Evolutionary conservation across 148 eudicot genomes (phyloP).

Genomic region (Limonium bicolor): DNA sequence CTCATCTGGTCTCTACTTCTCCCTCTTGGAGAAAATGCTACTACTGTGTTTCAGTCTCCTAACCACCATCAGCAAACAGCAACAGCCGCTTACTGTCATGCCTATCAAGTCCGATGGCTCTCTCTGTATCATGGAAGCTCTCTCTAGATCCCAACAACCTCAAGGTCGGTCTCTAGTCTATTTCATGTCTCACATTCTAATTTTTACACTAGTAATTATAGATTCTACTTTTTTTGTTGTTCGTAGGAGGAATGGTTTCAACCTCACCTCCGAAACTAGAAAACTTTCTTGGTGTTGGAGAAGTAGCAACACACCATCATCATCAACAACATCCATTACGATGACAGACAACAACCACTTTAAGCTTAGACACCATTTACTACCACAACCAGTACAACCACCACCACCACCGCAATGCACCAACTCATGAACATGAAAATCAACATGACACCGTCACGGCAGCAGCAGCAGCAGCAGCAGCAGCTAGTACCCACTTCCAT

Average conservation of each 20-base stretch:
- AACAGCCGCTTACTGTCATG: conserved; percentile 33
- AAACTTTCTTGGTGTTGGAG: conserved; percentile 54
- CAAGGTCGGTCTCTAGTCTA: conserved; percentile 19
- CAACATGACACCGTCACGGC: too few relatives aligned
- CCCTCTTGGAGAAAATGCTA: conserved; percentile 14
- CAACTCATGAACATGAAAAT: too few relatives aligned
- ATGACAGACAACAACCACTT: conserved; percentile 20
- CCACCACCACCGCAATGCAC: too few relatives aligned
- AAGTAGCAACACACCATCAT: conserved; percentile 12
- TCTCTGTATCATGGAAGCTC: conserved; percentile 66
- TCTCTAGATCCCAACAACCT: conserved; percentile 37
- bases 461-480: too few relatives aligned
- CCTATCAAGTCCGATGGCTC: conserved; percentile 77
- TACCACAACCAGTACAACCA: conserved; percentile 24
- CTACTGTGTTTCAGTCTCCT: conserved; percentile 22
- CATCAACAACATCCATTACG: conserved; percentile 9
- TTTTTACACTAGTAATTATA: background rate
- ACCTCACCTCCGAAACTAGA: conserved; percentile 50
- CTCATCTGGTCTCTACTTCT: conserved; percentile 4
- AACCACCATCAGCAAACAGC: too few relatives aligned
- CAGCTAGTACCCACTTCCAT: too few relatives aligned
- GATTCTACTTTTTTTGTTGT: background rate
- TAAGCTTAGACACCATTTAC: conserved; percentile 40
- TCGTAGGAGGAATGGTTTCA: conserved; percentile 8
- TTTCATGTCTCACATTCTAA: background rate